A percentile compares a stretch with the other conserved stretches of the same genome.
These are phyloP conservation scores for Cladosporium halotolerans DNA, from an alignment of 2,329 filamentous ascomycete species.

Conservation along the genomic window DNA sequence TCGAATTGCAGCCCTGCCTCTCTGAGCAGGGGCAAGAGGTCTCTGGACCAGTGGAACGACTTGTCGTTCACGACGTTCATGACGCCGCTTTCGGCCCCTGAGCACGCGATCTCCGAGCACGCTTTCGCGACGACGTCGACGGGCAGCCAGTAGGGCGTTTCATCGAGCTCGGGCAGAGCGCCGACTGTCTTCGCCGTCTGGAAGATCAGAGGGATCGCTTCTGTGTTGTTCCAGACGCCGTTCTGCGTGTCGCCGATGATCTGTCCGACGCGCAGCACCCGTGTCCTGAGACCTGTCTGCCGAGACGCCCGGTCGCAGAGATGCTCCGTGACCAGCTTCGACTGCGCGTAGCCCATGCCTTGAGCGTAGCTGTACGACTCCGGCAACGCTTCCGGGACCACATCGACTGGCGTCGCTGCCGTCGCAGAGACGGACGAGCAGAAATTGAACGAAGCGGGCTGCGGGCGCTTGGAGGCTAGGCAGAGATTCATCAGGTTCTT, in stretches of 20 bases:
- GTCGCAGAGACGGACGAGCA: constrained; percentile 16
- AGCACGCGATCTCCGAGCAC: constrained; percentile 26
- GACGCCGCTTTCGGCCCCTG: constrained; percentile 18
- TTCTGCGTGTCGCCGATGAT: constrained; percentile 42
- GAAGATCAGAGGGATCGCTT: constrained; percentile 47
- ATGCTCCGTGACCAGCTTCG: constrained; percentile 11
- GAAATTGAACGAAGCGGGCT: constrained; percentile 14
- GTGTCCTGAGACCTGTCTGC: constrained; percentile 18
- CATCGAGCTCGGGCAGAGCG: constrained; percentile 39
- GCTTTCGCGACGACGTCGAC: constrained; percentile 38
- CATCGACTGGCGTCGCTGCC: not conserved
- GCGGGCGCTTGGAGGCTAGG: constrained; percentile 25
- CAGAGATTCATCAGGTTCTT: constrained; percentile 13
- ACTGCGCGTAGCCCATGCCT: constrained; percentile 12
- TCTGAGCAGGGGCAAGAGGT: constrained; percentile 48
- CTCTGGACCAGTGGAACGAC: constrained; percentile 46
- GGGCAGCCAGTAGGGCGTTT: constrained; percentile 37
- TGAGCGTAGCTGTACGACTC: constrained; percentile 1
- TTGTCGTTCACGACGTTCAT: constrained; percentile 39
- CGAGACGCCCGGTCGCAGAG: constrained; percentile 32
- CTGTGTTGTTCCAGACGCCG: constrained; percentile 46
- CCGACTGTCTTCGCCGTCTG: constrained; percentile 42
- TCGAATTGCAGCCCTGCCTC: constrained; percentile 41
- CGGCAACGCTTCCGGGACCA: not conserved
- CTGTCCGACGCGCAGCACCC: constrained; percentile 35